Conservation (phyloP, 2,329 filamentous ascomycete species). For the Ophiosphaerella herpotricha region DNA sequence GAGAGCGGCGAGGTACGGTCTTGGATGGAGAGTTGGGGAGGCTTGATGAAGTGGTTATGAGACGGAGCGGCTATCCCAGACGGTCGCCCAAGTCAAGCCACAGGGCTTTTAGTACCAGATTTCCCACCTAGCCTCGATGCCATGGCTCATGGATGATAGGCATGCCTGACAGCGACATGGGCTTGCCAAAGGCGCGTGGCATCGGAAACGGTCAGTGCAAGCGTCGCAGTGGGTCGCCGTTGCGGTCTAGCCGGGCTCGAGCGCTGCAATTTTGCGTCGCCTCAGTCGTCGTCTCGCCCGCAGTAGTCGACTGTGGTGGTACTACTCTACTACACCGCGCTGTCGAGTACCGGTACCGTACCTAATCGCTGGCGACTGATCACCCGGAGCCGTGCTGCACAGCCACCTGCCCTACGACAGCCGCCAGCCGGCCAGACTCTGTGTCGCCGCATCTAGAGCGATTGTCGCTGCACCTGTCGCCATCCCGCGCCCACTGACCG, state of each 20-base stretch:
- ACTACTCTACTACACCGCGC: no score
- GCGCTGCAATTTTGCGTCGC: constrained; percentile 24
- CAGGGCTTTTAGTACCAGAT: constrained; percentile 39
- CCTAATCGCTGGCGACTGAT: constrained; percentile 8
- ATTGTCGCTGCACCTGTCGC: constrained; percentile 42
- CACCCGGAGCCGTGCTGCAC: constrained; percentile 33
- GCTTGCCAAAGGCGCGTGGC: constrained; percentile 24
- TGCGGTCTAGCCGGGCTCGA: constrained; percentile 23
- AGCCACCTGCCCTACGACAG: constrained; percentile 43
- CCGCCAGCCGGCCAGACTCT: constrained; percentile 30
- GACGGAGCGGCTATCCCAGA: constrained; percentile 42
- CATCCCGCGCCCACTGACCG: constrained; percentile 27
- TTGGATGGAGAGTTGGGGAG: constrained; percentile 29
- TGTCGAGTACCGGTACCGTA: no score
- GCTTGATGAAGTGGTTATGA: constrained; percentile 32
- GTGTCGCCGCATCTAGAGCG: constrained; percentile 27
- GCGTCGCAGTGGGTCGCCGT: constrained; percentile 20
- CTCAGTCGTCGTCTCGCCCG: constrained; percentile 15
- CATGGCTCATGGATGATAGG: no score
- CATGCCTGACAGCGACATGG: constrained; percentile 18
- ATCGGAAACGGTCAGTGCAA: constrained; percentile 21
- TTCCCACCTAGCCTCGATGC: no score
- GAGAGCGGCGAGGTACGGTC: constrained; percentile 27
- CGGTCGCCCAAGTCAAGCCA: constrained; percentile 39
- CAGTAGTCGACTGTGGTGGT: constrained; percentile 2